Evolutionary conservation across 2,329 filamentous ascomycete genomes (phyloP).

Genomic region (Talaromyces verruculosus): DNA sequence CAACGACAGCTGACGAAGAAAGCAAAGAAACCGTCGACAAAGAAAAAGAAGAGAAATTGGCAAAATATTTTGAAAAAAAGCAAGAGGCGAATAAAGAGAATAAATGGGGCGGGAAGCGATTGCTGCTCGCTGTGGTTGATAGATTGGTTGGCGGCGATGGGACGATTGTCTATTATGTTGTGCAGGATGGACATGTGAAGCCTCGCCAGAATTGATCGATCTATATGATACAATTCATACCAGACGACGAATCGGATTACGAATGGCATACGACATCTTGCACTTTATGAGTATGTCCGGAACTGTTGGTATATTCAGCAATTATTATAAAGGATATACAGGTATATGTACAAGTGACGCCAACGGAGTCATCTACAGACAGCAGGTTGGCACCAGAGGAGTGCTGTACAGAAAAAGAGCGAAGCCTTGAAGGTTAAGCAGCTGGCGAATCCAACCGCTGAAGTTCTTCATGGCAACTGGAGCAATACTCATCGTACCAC

Average conservation of each 20-base stretch:
- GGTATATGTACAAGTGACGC: slow-evolving; percentile 13
- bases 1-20: slow-evolving; percentile 1
- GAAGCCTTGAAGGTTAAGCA: background rate
- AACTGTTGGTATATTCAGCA: background rate
- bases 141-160: slow-evolving; percentile 54
- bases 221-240: background rate
- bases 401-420: slow-evolving; percentile 24
- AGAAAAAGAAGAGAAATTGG: slow-evolving; percentile 31
- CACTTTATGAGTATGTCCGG: background rate
- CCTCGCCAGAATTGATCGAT: slow-evolving; percentile 59
- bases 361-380: background rate
- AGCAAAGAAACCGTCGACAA: slow-evolving; percentile 25
- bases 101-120: slow-evolving; percentile 53
- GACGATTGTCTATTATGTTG: slow-evolving; percentile 65
- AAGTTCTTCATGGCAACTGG: slow-evolving; percentile 56
- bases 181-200: slow-evolving; percentile 65
- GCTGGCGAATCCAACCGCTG: slow-evolving; percentile 28
- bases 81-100: slow-evolving; percentile 29
- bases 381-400: background rate
- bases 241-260: background rate
- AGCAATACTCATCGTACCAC: slow-evolving; percentile 64
- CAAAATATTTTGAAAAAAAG: slow-evolving; percentile 35
- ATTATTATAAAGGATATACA: slow-evolving; percentile 6
- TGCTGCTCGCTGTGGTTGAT: slow-evolving; percentile 59
- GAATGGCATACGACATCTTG: background rate